Evolutionary conservation across 1,284 basidiomycete species (phyloP).

Genomic region (Marasmius tenuissimus): DNA sequence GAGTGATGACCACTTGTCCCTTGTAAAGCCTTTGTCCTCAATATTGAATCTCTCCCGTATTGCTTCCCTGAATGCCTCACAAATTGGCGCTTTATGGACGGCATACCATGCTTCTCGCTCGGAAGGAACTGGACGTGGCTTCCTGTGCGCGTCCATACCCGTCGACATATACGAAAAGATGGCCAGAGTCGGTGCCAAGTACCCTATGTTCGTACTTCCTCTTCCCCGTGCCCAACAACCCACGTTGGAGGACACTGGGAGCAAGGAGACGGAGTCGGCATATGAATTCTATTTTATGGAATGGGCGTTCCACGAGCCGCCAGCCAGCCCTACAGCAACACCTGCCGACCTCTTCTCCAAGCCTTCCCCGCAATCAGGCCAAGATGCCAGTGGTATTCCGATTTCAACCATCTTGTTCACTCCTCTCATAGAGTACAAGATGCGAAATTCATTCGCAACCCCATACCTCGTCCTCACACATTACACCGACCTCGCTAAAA

Average conservation of each 20-base stretch:
- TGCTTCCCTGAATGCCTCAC: slow-evolving; percentile 61
- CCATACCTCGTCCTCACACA: slow-evolving; percentile 90
- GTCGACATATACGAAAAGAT: slow-evolving; percentile 74
- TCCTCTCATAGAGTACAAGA: slow-evolving; percentile 93
- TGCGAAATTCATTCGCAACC: slow-evolving; percentile 84
- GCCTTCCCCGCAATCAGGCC: slow-evolving; percentile 24
- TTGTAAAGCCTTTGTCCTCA: slow-evolving; percentile 67
- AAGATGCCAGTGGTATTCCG: slow-evolving; percentile 41
- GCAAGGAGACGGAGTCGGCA: slow-evolving; percentile 44
- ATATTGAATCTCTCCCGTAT: slow-evolving; percentile 80
- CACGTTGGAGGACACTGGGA: slow-evolving; percentile 24
- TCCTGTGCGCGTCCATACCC: slow-evolving; percentile 80
- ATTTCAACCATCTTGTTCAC: slow-evolving; percentile 85
- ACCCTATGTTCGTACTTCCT: slow-evolving; percentile 80
- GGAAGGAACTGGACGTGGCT: slow-evolving; percentile 77
- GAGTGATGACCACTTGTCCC: slow-evolving; percentile 5
- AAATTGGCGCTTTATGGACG: slow-evolving; percentile 85
- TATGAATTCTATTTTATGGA: slow-evolving; percentile 90
- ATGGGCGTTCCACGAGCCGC: slow-evolving; percentile 78
- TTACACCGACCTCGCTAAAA: slow-evolving; percentile 85
- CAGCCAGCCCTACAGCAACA: slow-evolving; percentile 44
- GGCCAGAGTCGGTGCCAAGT: slow-evolving; percentile 58
- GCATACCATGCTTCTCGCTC: slow-evolving; percentile 82
- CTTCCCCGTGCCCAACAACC: slow-evolving; percentile 51
- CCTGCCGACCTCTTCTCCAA: slow-evolving; percentile 41